Base-by-base conservation (phyloP, 1,139 yeast genomes). In the Magnusiomyces ingens region DNA sequence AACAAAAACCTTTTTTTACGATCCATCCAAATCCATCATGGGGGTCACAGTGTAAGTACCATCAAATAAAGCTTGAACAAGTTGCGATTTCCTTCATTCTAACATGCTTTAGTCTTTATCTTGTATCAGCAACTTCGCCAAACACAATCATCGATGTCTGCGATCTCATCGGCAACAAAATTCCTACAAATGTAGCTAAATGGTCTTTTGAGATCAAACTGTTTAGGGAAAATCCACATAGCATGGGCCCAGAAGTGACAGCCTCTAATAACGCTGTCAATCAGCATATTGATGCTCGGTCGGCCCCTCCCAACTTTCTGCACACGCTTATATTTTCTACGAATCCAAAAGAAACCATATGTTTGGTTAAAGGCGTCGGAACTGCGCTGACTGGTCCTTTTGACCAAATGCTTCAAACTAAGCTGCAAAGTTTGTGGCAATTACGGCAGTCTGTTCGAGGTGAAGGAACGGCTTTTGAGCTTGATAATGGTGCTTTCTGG, bases 381-480 rank as follows among this genome's bases (percentile, higher is more conserved):
- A 57, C 67, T 1, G 62, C 64, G 5, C 61, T 68, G 38, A 64
- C 65, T n/a, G 64, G 66, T 5, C 70, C 66, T 50, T 64, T 64
- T 53, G 69, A 65, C 36, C 58, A 60, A 41, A 63, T 70, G 57
- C 55, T 65, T 36, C 60, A 74, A 26, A 77, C 78, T 41, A 84
- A 85, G 63, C 68, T 87, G 52, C 87, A 82, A 63, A 80, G 89
- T 59, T 67, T 84, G 52, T 88, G 95, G 95, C 71, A 75, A 0
- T 75, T 80, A 53, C 73, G 87, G 56, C 95, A 87, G 66, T 74
- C 80, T n/a, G 76, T 86, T 47, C 78, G 80, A 59, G 95, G 94
- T 1, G 93, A 85, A 58, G 93, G 93, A 3, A 78, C 78, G 52
- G 78, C 80, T 1, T 85, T 84, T 62, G 68, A 67, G 45, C 58